A percentile compares a stretch with the other conserved stretches of the same genome.
Evolutionary conservation across 2,329 filamentous ascomycete species (phyloP).

Genomic region (Remersonia thermophila): DNA sequence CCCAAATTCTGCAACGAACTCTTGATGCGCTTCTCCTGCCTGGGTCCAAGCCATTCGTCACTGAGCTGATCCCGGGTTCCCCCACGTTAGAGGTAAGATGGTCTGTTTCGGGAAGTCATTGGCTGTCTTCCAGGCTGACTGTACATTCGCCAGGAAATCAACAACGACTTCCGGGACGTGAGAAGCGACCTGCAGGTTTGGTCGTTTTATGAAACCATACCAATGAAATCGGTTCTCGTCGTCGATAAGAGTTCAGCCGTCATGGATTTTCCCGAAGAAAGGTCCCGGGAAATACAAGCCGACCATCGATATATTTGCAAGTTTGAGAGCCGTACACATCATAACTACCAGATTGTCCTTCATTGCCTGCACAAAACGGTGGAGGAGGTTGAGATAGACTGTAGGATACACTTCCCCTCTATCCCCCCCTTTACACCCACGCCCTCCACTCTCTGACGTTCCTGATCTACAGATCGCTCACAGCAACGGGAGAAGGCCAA

Average conservation of each 20-base stretch:
- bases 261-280: constrained; percentile 13
- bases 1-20: neutral
- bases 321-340: constrained; percentile 12
- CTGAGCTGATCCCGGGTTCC: too few relatives aligned
- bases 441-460: too few relatives aligned
- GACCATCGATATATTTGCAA: constrained; percentile 20
- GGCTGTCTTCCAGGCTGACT: too few relatives aligned
- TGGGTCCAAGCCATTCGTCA: too few relatives aligned
- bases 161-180: constrained; percentile 20
- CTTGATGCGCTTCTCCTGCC: too few relatives aligned
- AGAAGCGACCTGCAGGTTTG: constrained; percentile 13
- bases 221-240: constrained; percentile 14
- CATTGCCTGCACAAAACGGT: neutral
- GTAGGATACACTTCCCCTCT: too few relatives aligned
- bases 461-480: too few relatives aligned
- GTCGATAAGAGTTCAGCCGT: constrained; percentile 19
- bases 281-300: constrained; percentile 15
- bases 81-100: too few relatives aligned
- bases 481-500: too few relatives aligned
- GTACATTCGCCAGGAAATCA: constrained; percentile 13
- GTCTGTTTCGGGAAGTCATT: too few relatives aligned
- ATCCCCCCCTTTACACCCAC: too few relatives aligned
- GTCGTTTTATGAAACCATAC: constrained; percentile 19
- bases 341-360: constrained; percentile 14
- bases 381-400: neutral